Conservation (phyloP, 208 protist species). For the Leishmania major region DNA sequence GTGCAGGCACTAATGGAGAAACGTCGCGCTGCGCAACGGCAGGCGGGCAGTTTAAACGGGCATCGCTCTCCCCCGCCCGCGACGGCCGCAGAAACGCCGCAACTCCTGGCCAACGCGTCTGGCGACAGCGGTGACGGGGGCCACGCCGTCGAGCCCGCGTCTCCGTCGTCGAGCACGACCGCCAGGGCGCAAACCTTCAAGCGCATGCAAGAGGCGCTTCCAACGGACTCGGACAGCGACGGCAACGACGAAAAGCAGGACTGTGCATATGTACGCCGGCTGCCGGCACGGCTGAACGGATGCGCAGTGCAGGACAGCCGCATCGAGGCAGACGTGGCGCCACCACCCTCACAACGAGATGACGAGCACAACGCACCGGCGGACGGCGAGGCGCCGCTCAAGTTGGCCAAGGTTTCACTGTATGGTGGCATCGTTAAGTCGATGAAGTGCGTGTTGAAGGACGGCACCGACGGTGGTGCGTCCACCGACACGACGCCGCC, state of each 20-base stretch:
- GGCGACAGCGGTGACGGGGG: slow-evolving; percentile 1
- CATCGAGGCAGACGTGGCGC: background rate
- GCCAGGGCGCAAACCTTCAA: slow-evolving; percentile 14
- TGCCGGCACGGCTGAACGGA: slow-evolving; percentile 1
- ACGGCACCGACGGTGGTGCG: background rate
- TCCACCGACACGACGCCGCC: background rate
- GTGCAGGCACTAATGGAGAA: slow-evolving; percentile 21
- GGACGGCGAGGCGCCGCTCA: background rate
- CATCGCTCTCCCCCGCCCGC: too few species aligned
- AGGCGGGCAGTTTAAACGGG: background rate
- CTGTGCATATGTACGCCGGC: slow-evolving; percentile 10
- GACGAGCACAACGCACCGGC: background rate
- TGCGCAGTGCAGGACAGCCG: background rate
- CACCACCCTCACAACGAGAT: background rate
- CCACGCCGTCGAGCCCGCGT: background rate
- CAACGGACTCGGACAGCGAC: slow-evolving; percentile 35
- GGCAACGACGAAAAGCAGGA: slow-evolving; percentile 15
- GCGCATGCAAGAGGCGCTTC: slow-evolving; percentile 28
- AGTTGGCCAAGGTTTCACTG: slow-evolving; percentile 16
- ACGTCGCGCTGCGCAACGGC: background rate
- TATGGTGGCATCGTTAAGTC: slow-evolving; percentile 65
- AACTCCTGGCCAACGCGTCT: background rate
- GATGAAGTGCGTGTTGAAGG: slow-evolving; percentile 32
- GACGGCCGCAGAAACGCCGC: background rate
- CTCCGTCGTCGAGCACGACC: background rate